phyloP scores from a whole-genome alignment of 2,329 filamentous ascomycete genomes.

The Hymenoscyphus albidus region DNA sequence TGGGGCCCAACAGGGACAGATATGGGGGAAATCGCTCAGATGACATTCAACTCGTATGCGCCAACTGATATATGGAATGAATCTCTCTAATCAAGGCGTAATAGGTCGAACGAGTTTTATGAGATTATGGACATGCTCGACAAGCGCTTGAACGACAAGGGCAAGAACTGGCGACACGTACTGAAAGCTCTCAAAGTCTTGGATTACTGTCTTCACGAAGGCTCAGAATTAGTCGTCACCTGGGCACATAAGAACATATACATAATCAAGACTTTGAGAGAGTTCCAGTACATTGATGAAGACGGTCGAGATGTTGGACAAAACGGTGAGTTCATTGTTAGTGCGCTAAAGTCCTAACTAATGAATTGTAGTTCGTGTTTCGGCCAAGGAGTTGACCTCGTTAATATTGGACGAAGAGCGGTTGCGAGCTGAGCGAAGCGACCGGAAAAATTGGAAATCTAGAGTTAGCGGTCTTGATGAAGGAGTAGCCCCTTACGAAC shows the following conservation, averaged over 20 bases:
- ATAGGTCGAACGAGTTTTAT: conserved; percentile 87
- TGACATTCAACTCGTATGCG: conserved; percentile 94
- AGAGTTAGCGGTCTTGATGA: conserved; percentile 92
- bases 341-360: conserved; percentile 24
- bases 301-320: conserved; percentile 93
- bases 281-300: conserved; percentile 95
- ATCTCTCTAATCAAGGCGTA: conserved; percentile 11
- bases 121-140: conserved; percentile 99
- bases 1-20: conserved; percentile 98
- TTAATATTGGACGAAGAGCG: conserved; percentile 92
- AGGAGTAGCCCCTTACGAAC: conserved; percentile 49
- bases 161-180: conserved; percentile 99
- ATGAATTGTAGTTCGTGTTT: conserved; percentile 72
- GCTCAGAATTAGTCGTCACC: conserved; percentile 91
- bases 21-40: conserved; percentile 97
- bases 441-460: conserved; percentile 94
- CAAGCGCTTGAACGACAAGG: conserved; percentile 97
- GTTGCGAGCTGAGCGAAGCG: conserved; percentile 81
- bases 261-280: conserved; percentile 96
- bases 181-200: conserved; percentile 96
- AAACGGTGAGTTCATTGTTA: conserved; percentile 63
- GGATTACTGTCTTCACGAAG: conserved; percentile 96
- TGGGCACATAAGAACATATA: conserved; percentile 98
- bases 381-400: conserved; percentile 91
- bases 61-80: conserved; percentile 1